A percentile compares a stretch with the other conserved stretches of the same genome.
Conservation (phyloP, 2,329 filamentous ascomycete species). For the Bipolaris bicolor region DNA sequence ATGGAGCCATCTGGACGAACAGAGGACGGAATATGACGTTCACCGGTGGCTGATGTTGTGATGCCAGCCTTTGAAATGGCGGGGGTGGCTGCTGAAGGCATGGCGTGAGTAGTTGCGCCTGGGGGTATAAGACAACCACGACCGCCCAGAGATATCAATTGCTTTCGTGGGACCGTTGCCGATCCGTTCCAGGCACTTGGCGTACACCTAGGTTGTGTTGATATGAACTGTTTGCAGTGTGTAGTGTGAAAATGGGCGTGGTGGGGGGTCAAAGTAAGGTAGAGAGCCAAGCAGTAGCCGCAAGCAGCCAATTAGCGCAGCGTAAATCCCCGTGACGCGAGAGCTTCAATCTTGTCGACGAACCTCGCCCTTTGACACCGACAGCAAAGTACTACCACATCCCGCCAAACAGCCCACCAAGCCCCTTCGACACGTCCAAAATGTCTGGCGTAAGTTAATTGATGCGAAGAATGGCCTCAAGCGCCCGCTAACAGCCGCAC, state of each 20-base stretch:
- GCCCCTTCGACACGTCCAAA: slow-evolving; percentile 47
- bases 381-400: slow-evolving; percentile 32
- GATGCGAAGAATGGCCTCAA: slow-evolving; percentile 7
- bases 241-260: slow-evolving; percentile 1
- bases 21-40: slow-evolving; percentile 88
- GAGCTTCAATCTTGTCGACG: slow-evolving; percentile 31
- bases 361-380: slow-evolving; percentile 31
- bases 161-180: background rate
- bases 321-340: slow-evolving; percentile 31
- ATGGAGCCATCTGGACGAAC: slow-evolving; percentile 84
- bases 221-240: background rate
- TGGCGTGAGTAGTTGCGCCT: slow-evolving; percentile 18
- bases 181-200: background rate
- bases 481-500: slow-evolving; percentile 34
- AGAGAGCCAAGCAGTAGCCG: slow-evolving; percentile 15
- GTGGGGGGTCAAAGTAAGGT: slow-evolving; percentile 17
- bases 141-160: slow-evolving; percentile 4
- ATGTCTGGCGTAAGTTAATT: slow-evolving; percentile 66
- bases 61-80: slow-evolving; percentile 59
- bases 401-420: slow-evolving; percentile 29
- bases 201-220: background rate
- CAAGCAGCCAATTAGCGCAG: slow-evolving; percentile 36
- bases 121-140: slow-evolving; percentile 1
- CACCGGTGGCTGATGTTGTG: slow-evolving; percentile 74
- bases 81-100: slow-evolving; percentile 41